Percentiles rank a stretch among this genome's conserved stretches.
Conservation (phyloP, 306 rosid species). For the Pyrus betulifolia region DNA sequence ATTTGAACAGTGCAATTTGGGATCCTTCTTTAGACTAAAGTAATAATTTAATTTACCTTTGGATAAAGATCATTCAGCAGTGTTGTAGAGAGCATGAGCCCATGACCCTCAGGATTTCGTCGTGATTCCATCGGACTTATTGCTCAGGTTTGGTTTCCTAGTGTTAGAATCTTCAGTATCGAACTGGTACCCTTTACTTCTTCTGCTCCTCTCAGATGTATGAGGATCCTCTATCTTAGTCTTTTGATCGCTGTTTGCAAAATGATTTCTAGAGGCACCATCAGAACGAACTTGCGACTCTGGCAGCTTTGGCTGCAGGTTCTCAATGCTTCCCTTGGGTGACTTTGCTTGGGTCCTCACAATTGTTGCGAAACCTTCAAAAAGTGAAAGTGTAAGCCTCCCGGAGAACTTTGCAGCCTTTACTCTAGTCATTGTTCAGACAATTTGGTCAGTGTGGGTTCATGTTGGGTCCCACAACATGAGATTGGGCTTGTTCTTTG, state of each 20-base stretch:
- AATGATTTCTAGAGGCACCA: slow-evolving; percentile 8
- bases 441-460: slow-evolving; percentile 76
- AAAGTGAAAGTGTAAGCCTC: slow-evolving; percentile 70
- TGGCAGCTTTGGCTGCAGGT: slow-evolving; percentile 18
- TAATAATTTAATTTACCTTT: too few relatives aligned
- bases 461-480: slow-evolving; percentile 96
- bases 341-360: slow-evolving; percentile 27
- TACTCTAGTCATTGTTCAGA: slow-evolving; percentile 64
- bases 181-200: slow-evolving; percentile 44
- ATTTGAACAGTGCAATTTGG: too few relatives aligned
- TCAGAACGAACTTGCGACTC: slow-evolving; percentile 22
- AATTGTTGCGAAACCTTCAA: slow-evolving; percentile 56
- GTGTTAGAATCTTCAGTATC: slow-evolving; percentile 16
- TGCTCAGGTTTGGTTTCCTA: slow-evolving; percentile 19
- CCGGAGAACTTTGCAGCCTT: slow-evolving; percentile 65
- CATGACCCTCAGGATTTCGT: slow-evolving; percentile 77
- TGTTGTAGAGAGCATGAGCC: slow-evolving; percentile 72
- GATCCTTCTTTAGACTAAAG: too few relatives aligned
- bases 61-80: too few relatives aligned
- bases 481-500: slow-evolving; percentile 53
- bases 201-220: slow-evolving; percentile 45
- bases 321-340: slow-evolving; percentile 18
- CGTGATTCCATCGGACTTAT: slow-evolving; percentile 24
- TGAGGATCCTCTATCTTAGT: slow-evolving; percentile 51
- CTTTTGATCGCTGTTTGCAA: slow-evolving; percentile 33